These are phyloP conservation scores for Chrysoporthe austroafricana DNA, from an alignment of 2,329 filamentous ascomycete species.

Conservation along the genomic window DNA sequence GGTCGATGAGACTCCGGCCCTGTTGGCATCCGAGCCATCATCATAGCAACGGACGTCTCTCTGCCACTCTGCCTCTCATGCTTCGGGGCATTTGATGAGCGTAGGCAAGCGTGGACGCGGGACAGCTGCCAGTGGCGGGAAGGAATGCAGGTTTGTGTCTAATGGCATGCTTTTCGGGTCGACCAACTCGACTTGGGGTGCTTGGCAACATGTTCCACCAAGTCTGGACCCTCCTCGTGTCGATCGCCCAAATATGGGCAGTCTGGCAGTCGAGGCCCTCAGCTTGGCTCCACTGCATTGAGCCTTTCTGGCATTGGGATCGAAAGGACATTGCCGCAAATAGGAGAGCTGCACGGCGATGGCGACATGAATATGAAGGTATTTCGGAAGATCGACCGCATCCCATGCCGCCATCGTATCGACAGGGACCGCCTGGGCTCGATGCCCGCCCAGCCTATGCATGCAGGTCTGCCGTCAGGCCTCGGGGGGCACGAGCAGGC, in stretches of 20 bases:
- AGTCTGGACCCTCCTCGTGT: not conserved
- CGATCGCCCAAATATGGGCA: slow-evolving; percentile 4
- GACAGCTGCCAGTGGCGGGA: slow-evolving; percentile 1
- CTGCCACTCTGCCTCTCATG: no score
- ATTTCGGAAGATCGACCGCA: not conserved
- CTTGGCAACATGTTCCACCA: slow-evolving; percentile 2
- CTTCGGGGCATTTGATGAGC: no score
- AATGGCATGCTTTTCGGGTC: slow-evolving; percentile 3
- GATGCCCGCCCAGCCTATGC: not conserved
- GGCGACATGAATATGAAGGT: not conserved
- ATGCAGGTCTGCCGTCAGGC: slow-evolving; percentile 3
- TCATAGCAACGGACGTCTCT: not conserved
- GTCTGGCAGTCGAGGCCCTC: not conserved
- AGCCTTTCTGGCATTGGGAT: slow-evolving; percentile 9
- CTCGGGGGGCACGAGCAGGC: not conserved
- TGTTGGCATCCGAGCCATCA: not conserved
- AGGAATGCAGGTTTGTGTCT: not conserved
- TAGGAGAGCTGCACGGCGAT: not conserved
- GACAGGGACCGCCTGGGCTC: not conserved
- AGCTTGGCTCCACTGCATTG: slow-evolving; percentile 1
- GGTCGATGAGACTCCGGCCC: not conserved
- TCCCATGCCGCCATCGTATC: not conserved
- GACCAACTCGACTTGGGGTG: not conserved
- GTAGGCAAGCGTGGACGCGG: not conserved
- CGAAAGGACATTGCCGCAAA: not conserved